A percentile compares a stretch with the other conserved stretches of the same genome.
phyloP scores from a whole-genome alignment of 768 basidiomycete species.

The Dacryopinax primogenitus region DNA sequence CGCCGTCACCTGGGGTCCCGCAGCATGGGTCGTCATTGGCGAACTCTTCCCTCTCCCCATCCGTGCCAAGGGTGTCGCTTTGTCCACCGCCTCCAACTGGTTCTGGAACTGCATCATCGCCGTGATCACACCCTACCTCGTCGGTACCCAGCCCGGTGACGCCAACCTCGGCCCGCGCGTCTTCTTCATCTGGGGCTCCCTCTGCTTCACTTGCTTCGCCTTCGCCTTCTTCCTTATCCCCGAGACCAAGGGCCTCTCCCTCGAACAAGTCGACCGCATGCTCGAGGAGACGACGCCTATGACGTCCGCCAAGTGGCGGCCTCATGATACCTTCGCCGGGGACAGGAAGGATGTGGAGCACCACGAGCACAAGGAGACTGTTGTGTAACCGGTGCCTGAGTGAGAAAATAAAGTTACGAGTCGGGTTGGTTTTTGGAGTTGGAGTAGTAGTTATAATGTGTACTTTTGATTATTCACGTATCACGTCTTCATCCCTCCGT shows the following conservation, averaged over 20 bases:
- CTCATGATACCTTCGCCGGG: not conserved
- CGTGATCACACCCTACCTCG: conserved; percentile 10
- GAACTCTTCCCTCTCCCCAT: conserved; percentile 73
- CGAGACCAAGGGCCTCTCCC: conserved; percentile 26
- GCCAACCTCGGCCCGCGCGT: not conserved
- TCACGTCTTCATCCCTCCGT: not conserved
- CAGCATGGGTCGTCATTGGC: conserved; percentile 32
- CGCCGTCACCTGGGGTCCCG: conserved; percentile 58
- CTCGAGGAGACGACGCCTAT: conserved; percentile 3
- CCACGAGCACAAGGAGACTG: conserved; percentile 8
- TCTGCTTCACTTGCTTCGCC: conserved; percentile 16
- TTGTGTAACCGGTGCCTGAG: not conserved
- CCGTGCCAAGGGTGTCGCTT: conserved; percentile 66
- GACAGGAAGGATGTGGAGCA: conserved; percentile 1
- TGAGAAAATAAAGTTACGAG: not conserved
- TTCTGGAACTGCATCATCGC: conserved; percentile 48
- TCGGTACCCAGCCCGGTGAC: not conserved
- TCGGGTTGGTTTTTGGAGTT: not conserved
- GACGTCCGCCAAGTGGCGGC: not conserved
- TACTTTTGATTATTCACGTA: not conserved
- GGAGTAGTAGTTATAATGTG: not conserved
- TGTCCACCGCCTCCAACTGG: conserved; percentile 82
- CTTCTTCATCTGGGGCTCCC: conserved; percentile 6
- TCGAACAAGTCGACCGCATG: conserved; percentile 20
- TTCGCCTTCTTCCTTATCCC: conserved; percentile 28